Base-by-base conservation (phyloP, 2,329 filamentous ascomycete species). In the Fusarium haematococcum region DNA sequence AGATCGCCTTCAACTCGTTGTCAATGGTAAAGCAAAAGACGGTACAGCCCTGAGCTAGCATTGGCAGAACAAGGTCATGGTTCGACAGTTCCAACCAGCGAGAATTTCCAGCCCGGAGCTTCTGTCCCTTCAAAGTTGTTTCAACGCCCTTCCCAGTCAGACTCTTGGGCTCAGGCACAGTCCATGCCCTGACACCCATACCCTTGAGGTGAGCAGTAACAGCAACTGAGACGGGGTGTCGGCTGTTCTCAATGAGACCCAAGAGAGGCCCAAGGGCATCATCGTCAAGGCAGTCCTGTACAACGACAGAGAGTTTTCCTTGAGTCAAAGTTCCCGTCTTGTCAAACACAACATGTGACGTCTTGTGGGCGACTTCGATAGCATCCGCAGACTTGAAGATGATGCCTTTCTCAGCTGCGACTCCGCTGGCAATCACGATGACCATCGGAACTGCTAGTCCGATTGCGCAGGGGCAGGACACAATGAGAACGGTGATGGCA, bases 391-490 rank as follows among this genome's bases (percentile, higher is more conserved):
- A 88, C 77, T 94, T 93, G 83, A 95, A 91, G 27, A 95, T 88
- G 18, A 95, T 85, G 0, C 93, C 93, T 11, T 84, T 81, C 56
- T 87, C 83, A 0, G 93, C 93, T 0, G 90, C 92, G 1, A 93
- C 86, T 1, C 93, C 92, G 18, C 90, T 89, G 0, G 91, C 89
- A 52, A 95, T 91, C 0, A 95, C 89, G 13, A 95, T 82, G 1
- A 95, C 93, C 92, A 95, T 94, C 0, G 94, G 94, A 0, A 95
- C 92, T 0, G 92, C 92, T 0, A 89, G 85, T 0, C 93, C 93
- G 52, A 97, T 90, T 0, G 93, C 94, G 65, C 94, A 96, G 0
- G 94, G 94, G 73, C 94, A 97, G 0, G 93, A 95, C 0, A 96
- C 90, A 18, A 93, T 91, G 4, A 95, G 86, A 0, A 93, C 91